Percentiles rank a stretch among this genome's conserved stretches.
Conservation (phyloP, 2,329 filamentous ascomycete genomes). For the Aschersonia sp. region DNA sequence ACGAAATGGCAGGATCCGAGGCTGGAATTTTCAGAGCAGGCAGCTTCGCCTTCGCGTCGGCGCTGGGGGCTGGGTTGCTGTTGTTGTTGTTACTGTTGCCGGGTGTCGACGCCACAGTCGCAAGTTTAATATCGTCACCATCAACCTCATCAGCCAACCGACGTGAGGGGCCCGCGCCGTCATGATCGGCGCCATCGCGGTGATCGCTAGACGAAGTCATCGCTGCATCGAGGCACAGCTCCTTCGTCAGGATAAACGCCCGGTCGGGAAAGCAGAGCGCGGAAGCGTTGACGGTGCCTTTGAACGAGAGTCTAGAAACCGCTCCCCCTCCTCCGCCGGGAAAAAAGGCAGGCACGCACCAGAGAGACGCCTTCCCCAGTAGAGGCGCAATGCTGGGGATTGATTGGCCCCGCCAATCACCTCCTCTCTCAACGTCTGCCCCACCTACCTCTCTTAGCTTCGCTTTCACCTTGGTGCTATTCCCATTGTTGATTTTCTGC, state of each 20-base stretch:
- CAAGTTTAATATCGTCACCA: background rate
- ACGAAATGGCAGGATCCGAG: background rate
- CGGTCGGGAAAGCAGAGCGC: conserved; percentile 1
- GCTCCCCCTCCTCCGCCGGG: too few species aligned
- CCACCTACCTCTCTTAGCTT: too few species aligned
- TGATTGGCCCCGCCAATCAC: too few species aligned
- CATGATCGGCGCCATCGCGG: conserved; percentile 13
- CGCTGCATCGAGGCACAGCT: conserved; percentile 39
- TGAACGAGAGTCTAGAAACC: too few species aligned
- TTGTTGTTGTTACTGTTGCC: background rate
- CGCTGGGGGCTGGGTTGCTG: background rate
- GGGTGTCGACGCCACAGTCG: too few species aligned
- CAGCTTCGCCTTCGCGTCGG: background rate
- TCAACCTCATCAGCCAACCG: conserved; percentile 3
- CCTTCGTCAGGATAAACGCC: conserved; percentile 29
- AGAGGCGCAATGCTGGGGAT: too few species aligned
- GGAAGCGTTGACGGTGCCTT: background rate
- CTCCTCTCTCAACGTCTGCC: too few species aligned
- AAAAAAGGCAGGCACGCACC: too few species aligned
- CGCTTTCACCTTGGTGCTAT: too few species aligned
- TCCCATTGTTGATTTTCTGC: too few species aligned
- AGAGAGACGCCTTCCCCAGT: too few species aligned
- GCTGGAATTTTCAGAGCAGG: too few species aligned
- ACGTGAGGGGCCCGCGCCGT: background rate
- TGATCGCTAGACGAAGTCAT: conserved; percentile 45